A percentile compares a stretch with the other conserved stretches of the same genome.
These are phyloP conservation scores for Fomitopsis schrenkii DNA, from an alignment of 1,284 basidiomycete species.

Conservation along the genomic window DNA sequence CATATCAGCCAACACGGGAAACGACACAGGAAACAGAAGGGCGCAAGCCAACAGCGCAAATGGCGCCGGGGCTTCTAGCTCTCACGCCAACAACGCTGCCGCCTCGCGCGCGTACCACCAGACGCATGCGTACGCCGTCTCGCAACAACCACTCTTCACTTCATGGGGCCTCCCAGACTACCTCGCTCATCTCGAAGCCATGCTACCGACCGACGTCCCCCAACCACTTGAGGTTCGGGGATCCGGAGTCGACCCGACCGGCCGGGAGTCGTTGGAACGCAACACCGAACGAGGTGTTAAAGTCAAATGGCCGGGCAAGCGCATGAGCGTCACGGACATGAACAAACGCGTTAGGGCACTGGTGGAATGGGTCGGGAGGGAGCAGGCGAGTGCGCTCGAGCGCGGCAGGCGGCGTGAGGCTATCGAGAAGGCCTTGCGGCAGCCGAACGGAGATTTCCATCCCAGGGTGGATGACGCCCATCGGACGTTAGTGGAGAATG, in stretches of 20 bases:
- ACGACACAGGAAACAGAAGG: slow-evolving; percentile 18
- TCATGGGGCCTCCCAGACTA: slow-evolving; percentile 95
- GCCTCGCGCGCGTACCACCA: slow-evolving; percentile 58
- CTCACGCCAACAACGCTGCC: slow-evolving; percentile 15
- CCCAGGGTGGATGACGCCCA: slow-evolving; percentile 1
- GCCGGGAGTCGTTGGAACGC: slow-evolving; percentile 44
- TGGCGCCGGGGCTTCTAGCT: slow-evolving; percentile 8
- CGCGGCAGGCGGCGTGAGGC: slow-evolving; percentile 66
- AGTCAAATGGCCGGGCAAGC: slow-evolving; percentile 91
- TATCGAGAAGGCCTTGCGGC: slow-evolving; percentile 50
- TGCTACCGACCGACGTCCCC: slow-evolving; percentile 77
- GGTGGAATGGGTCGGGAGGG: slow-evolving; percentile 88
- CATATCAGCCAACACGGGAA: slow-evolving; percentile 28
- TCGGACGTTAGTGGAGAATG: slow-evolving; percentile 4
- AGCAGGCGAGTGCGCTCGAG: slow-evolving; percentile 75
- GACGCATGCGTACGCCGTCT: slow-evolving; percentile 71
- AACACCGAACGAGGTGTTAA: slow-evolving; percentile 85
- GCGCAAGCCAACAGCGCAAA: slow-evolving; percentile 18
- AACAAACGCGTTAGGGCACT: slow-evolving; percentile 91
- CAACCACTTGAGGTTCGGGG: slow-evolving; percentile 72
- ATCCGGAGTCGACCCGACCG: slow-evolving; percentile 30
- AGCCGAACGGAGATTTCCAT: slow-evolving; percentile 4
- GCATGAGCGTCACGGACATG: slow-evolving; percentile 95
- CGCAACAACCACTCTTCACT: slow-evolving; percentile 71
- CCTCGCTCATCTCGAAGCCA: slow-evolving; percentile 80